Base-by-base conservation (phyloP, 1,139 yeast genomes). In the Suhomyces coccinellae region DNA sequence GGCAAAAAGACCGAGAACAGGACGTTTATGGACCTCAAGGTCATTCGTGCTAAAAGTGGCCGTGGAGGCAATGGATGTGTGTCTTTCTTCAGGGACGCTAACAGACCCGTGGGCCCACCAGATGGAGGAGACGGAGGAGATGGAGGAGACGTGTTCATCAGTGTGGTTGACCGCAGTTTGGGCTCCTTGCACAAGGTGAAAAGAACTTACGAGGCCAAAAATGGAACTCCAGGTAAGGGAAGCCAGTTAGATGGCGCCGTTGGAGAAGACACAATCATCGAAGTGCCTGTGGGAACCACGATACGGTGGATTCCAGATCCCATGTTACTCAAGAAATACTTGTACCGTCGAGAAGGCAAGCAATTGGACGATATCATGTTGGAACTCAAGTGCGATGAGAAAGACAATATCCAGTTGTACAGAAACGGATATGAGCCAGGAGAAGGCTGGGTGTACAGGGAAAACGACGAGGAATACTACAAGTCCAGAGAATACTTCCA, bases 51-150 rank as follows among this genome's bases (percentile, higher is more conserved):
- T n/a, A 66, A 67, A 10, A 82, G 95, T 36, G 99, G 99, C 0
- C 73, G 71, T 40, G 99, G 99, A 26, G 99, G 99, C 1, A 77
- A 84, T 60, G 99, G 99, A 6, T 76, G 82, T 40, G 85, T 89
- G 0, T 85, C 97, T 0, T 93, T 93, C 62, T 79, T 85, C 52
- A 71, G 96, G 50, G 98, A 89, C 56, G 88, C 96, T 2, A 87
- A 90, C 42, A 70, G 88, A 36, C 77, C 96, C 0, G 75, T 77
- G 15, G 99, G 99, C 0, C 98, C 99, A 0, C 96, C 99, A 0
- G 96, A 91, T 63, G 99, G 99, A 20, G 99, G 99, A 13, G 98
- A 93, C 65, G 99, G 99, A 20, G 99, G 99, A 6, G 71, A 75
- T 50, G 99, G 99, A 11, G 99, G 99, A 1, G 77, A 86, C 44